A percentile compares a stretch with the other conserved stretches of the same genome.
Evolutionary conservation across 202 grass and related monocot genomes (phyloP).

Genomic region (Bolboschoenoplectus hybrid): DNA sequence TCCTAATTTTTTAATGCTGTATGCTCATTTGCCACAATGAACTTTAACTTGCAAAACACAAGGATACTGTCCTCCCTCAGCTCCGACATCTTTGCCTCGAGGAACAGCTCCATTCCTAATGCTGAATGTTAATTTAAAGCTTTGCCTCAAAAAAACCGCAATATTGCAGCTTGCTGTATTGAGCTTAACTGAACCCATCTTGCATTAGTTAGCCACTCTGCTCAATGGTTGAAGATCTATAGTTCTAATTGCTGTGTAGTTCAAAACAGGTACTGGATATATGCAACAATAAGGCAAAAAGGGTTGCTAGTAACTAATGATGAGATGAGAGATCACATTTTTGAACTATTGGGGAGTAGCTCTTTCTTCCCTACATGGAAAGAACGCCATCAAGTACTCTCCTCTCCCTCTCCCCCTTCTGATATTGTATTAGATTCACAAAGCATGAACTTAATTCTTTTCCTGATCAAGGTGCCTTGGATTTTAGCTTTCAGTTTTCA

Average conservation of each 20-base stretch:
- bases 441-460: conserved; percentile 19
- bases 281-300: conserved; percentile 82
- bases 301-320: conserved; percentile 88
- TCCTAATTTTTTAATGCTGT: too few species aligned
- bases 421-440: not conserved
- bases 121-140: too few species aligned
- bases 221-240: conserved; percentile 10
- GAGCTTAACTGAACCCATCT: not conserved
- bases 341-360: conserved; percentile 76
- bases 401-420: not conserved
- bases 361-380: conserved; percentile 91
- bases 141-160: too few species aligned
- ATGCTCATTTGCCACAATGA: too few species aligned
- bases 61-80: too few species aligned
- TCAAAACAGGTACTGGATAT: conserved; percentile 79
- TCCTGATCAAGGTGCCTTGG: not conserved
- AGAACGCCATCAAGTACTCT: conserved; percentile 71
- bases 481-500: not conserved
- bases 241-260: conserved; percentile 28
- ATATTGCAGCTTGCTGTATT: not conserved
- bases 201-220: not conserved
- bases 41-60: too few species aligned
- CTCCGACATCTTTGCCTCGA: too few species aligned
- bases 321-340: conserved; percentile 99
- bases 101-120: too few species aligned